Percentiles rank a stretch among this genome's conserved stretches.
phyloP scores from a whole-genome alignment of 1,284 basidiomycete species.

The Apiotrichum siamense region DNA sequence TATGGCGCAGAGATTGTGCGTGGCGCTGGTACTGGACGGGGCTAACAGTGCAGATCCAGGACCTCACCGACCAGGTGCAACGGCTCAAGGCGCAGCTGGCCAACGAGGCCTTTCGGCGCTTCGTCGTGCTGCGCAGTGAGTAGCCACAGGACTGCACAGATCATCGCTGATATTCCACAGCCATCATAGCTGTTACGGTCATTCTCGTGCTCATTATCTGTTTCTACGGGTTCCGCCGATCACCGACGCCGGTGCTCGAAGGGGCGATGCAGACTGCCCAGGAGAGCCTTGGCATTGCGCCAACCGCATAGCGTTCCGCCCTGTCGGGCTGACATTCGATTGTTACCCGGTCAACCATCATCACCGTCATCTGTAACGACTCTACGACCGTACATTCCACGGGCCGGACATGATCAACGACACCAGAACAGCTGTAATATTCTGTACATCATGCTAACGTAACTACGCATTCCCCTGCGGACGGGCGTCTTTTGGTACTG shows the following conservation, averaged over 20 bases:
- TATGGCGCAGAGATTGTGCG: slow-evolving; percentile 39
- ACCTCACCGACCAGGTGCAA: slow-evolving; percentile 24
- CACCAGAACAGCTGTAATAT: too few relatives aligned
- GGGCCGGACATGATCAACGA: too few relatives aligned
- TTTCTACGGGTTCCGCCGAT: not conserved
- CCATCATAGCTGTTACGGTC: not conserved
- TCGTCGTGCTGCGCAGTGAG: slow-evolving; percentile 5
- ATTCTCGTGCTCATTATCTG: not conserved
- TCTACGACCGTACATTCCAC: too few relatives aligned
- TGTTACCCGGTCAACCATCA: too few relatives aligned
- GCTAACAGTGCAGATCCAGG: slow-evolving; percentile 17
- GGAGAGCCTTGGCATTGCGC: not conserved
- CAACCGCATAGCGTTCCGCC: not conserved
- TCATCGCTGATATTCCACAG: not conserved
- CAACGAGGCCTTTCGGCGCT: slow-evolving; percentile 8
- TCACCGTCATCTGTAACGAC: too few relatives aligned
- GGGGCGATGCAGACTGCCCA: not conserved
- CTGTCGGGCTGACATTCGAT: too few relatives aligned
- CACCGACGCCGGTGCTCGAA: not conserved
- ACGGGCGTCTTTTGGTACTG: too few relatives aligned
- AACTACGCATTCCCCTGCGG: too few relatives aligned
- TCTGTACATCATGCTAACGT: too few relatives aligned
- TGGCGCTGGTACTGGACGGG: not conserved
- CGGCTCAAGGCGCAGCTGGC: slow-evolving; percentile 15
- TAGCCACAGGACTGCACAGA: not conserved